A percentile compares a stretch with the other conserved stretches of the same genome.
Conservation (phyloP, 768 basidiomycete genomes). For the Boletus speciosus region DNA sequence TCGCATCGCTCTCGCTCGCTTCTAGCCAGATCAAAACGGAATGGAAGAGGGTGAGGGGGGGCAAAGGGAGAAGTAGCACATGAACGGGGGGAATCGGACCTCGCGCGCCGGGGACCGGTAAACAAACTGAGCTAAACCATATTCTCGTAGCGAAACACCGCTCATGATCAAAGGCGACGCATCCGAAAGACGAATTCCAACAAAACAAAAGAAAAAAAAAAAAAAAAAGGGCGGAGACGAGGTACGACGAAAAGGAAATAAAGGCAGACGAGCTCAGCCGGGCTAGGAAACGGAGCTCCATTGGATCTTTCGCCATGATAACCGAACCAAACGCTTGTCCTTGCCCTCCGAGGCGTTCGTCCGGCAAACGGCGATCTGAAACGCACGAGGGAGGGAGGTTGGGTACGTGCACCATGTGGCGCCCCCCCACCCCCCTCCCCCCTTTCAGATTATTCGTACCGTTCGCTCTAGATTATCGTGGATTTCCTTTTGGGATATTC, state of each 20-base stretch:
- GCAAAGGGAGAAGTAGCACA: background rate
- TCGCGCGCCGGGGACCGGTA: background rate
- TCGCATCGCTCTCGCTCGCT: background rate
- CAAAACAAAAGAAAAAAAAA: background rate
- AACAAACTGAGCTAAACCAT: background rate
- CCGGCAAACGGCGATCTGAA: constrained; percentile 10
- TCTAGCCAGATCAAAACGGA: background rate
- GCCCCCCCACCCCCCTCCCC: background rate
- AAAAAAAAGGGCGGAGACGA: background rate
- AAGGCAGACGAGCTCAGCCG: background rate
- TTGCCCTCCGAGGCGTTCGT: background rate
- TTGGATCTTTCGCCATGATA: background rate
- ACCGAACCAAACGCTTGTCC: too few species aligned
- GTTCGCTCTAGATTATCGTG: background rate
- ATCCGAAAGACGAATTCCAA: background rate
- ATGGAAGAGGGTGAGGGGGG: background rate
- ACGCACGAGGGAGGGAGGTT: background rate
- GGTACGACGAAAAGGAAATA: background rate
- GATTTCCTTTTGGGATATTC: background rate
- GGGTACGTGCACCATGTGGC: background rate
- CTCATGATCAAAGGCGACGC: background rate
- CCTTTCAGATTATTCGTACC: background rate
- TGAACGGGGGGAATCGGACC: background rate
- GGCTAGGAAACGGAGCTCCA: background rate
- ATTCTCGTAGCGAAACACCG: background rate